Evolutionary conservation across 2,329 filamentous ascomycete species (phyloP).

Genomic region (Cladosporium sp.): DNA sequence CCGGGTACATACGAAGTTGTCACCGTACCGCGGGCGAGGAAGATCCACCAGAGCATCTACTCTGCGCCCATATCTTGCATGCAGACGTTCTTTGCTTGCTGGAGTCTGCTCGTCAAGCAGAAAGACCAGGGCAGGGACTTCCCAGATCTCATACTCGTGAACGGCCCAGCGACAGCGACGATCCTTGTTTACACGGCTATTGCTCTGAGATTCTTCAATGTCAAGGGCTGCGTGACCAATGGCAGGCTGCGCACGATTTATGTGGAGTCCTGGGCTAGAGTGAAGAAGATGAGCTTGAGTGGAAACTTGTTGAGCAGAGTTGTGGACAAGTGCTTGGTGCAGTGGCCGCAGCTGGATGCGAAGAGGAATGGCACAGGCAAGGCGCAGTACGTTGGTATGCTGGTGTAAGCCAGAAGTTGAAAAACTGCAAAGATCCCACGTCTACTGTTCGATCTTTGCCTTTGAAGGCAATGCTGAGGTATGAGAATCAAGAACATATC

Average conservation of each 20-base stretch:
- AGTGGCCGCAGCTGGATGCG: conserved; percentile 64
- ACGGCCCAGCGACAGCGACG: conserved; percentile 84
- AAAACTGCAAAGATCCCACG: too few species aligned
- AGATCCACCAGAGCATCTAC: conserved; percentile 74
- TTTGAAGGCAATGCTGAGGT: too few species aligned
- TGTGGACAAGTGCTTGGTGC: conserved; percentile 76
- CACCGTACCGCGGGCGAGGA: conserved; percentile 69
- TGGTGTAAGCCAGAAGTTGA: conserved; percentile 1
- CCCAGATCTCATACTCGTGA: conserved; percentile 76
- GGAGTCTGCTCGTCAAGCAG: conserved; percentile 47
- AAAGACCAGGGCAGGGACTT: conserved; percentile 35
- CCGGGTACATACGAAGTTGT: conserved; percentile 56
- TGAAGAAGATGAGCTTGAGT: conserved; percentile 76
- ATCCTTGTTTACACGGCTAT: conserved; percentile 61
- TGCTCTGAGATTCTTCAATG: conserved; percentile 51
- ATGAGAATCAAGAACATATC: too few species aligned
- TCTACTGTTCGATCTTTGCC: too few species aligned
- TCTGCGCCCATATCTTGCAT: conserved; percentile 69
- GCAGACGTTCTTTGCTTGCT: conserved; percentile 59
- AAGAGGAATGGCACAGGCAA: conserved; percentile 9
- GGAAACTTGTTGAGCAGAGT: conserved; percentile 69
- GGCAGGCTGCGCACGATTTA: conserved; percentile 71
- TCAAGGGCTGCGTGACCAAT: conserved; percentile 34
- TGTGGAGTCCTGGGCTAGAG: conserved; percentile 88
- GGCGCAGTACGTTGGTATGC: conserved; percentile 11